Base-by-base conservation (phyloP, 768 basidiomycete genomes). In the Rhodotorula toruloides region DNA sequence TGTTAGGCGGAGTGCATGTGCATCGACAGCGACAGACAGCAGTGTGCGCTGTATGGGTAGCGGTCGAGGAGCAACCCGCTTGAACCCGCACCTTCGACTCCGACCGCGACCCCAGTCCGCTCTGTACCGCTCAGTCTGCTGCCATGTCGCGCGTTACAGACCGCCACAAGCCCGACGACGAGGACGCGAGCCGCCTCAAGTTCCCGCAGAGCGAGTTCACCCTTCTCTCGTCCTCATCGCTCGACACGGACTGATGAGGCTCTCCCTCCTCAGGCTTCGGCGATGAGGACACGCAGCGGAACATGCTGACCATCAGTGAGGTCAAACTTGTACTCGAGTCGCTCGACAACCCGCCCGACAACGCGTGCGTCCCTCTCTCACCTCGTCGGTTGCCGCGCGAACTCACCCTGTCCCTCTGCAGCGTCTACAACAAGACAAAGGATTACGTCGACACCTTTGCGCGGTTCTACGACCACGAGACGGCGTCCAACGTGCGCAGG, bases 371-470 rank as follows among this genome's bases (percentile, higher is more conserved):
- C 75, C 65, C 86, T 80, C 25, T 19, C 60, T 27, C 29, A 4
- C 27, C 40, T 46, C 31, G 0, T n/a, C 17, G 34, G 6, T 27
- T 3, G 21, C 14, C 1, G 25, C 40, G 25, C 57, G 46, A 11
- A 7, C 16, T 1, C 27, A n/a, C 47, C 17, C 27, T 10, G 10
- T 25, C 43, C 25, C 13, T 27, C 29, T 13, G 29, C 71, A 93
- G 90, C 36, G 90, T 94, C 19, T 94, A 90, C 78, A 91, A 91
- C 78, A 93, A 93, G 77, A 91, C 91, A 1, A 80, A 89, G 47
- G 90, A 91, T 73, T 93, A 93, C 74, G 91, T 93, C 70, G 88
- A 88, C 77, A 89, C 86, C 13, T 93, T 94, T 76, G 84, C 90
- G 19, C 89, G 91, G 79, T 93, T 92, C 79, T 88, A 46, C 85